Conservation (phyloP, 768 basidiomycete genomes). For the Amanita pseudoporphyria region DNA sequence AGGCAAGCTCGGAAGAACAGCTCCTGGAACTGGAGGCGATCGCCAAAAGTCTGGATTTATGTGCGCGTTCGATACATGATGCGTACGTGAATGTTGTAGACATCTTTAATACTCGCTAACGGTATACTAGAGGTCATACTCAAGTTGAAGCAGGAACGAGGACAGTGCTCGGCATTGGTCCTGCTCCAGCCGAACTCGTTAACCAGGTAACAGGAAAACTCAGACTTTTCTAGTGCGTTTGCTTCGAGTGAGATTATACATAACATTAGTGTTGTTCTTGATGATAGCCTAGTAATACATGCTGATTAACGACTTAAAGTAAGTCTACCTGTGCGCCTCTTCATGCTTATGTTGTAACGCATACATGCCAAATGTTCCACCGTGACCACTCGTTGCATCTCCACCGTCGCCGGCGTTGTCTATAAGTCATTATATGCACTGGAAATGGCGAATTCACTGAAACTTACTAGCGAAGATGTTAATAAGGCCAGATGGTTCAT, state of each 20-base stretch:
- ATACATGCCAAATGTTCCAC: slow-evolving; percentile 5
- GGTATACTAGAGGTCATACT: slow-evolving; percentile 63
- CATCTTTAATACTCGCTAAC: slow-evolving; percentile 3
- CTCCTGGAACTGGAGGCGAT: slow-evolving; percentile 75
- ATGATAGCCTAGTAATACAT: slow-evolving; percentile 9
- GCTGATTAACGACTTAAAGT: background rate
- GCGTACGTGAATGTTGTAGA: slow-evolving; percentile 42
- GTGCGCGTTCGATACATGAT: slow-evolving; percentile 81
- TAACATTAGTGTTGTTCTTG: slow-evolving; percentile 3
- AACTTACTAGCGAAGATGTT: slow-evolving; percentile 24
- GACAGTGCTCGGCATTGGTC: slow-evolving; percentile 89
- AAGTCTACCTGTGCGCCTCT: background rate
- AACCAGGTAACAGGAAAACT: slow-evolving; percentile 78
- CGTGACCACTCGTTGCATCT: slow-evolving; percentile 21
- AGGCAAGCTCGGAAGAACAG: slow-evolving; percentile 73
- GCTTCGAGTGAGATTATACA: background rate
- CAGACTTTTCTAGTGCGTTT: slow-evolving; percentile 49
- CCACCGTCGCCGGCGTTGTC: slow-evolving; percentile 30
- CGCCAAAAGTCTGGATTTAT: slow-evolving; percentile 80
- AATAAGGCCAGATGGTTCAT: slow-evolving; percentile 16
- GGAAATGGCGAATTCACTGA: background rate
- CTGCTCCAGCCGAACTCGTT: slow-evolving; percentile 74
- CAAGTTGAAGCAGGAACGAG: slow-evolving; percentile 76
- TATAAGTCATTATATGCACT: slow-evolving; percentile 12
- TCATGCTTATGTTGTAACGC: too few relatives aligned